Conservation (phyloP, 306 rosid species). For the Glycine tomentella region DNA sequence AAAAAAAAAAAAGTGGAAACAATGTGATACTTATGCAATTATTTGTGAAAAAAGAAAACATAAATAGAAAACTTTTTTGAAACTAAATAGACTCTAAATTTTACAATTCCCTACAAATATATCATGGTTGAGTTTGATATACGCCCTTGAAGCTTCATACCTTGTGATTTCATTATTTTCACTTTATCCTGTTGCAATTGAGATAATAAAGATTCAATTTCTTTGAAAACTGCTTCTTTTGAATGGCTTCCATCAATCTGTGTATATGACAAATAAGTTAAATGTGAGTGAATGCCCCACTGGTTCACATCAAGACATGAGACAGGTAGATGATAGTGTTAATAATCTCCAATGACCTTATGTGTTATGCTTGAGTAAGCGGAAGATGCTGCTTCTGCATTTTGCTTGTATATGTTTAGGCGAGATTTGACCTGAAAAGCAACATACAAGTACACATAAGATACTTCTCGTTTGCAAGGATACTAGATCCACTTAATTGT, state of each 20-base stretch:
- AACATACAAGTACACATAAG: conserved; percentile 29
- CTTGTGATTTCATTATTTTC: conserved; percentile 58
- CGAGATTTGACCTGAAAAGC: conserved; percentile 77
- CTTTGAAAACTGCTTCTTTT: conserved; percentile 74
- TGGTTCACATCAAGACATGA: conserved; percentile 34
- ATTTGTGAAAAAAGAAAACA: not conserved
- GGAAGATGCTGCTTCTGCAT: conserved; percentile 76
- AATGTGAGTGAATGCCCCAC: conserved; percentile 20
- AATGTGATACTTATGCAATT: not conserved
- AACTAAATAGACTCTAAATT: too few relatives aligned
- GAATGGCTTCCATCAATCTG: conserved; percentile 85
- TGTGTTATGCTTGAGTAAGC: conserved; percentile 69
- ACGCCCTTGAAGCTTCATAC: conserved; percentile 45
- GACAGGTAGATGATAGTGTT: conserved; percentile 21
- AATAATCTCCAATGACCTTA: conserved; percentile 58
- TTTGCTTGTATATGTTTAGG: conserved; percentile 77
- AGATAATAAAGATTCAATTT: conserved; percentile 68
- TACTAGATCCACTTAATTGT: too few relatives aligned
- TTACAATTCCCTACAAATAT: conserved; percentile 14
- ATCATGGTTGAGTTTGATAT: not conserved
- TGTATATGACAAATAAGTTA: conserved; percentile 34
- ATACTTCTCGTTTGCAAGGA: not conserved
- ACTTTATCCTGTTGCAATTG: conserved; percentile 63
- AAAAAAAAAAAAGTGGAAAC: not conserved
- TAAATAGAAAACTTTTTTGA: not conserved